Base-by-base conservation (phyloP, 2,329 filamentous ascomycete genomes). In the Ceratocystis ficicola region DNA sequence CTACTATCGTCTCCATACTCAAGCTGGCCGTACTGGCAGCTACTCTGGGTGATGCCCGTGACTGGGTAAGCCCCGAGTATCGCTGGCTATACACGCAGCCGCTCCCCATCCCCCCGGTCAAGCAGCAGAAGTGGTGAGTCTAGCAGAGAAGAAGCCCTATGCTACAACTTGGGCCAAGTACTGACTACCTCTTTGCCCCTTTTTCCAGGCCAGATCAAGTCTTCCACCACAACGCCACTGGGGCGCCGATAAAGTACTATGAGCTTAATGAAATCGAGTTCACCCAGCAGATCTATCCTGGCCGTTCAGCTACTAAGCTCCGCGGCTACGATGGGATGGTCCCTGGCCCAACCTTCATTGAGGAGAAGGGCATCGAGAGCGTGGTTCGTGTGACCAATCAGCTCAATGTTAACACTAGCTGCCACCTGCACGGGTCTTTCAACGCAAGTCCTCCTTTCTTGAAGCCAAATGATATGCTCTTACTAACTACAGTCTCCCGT, bases 391-490 rank as follows among this genome's bases (percentile, higher is more conserved):
- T 82, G 69, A 75, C 79, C 69, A 84, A 84, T 72, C 77, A 78
- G 28, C 77, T 76, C 8, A 71, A 73, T 22, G 71, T 72, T 2
- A 74, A 76, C 17, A 77, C 76, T 48, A 77, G 78, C 1, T 77
- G 82, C 15, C 82, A 84, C 72, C 74, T 84, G 20, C 82, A 84
- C 69, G 81, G 82, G 0, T 81, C 79, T 12, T 80, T 76, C 48
- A 78, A 78, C 36, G 65, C 65, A 36, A 50, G 66, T 57, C 48
- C 55, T 46, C 12, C 48, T 36, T 8, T 46, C 61, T 8, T 25
- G 63, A 6, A 48, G 25, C 15, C 46, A 7, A 46, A 10, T 5
- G 10, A 10, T 62, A 41, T n/a, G 3, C 36, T 50, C 22, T 50
- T 36, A 32, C 46, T 62, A 41, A 57, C 61, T 5, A 17, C n/a